Percentiles rank a stretch among this genome's conserved stretches.
phyloP scores from a whole-genome alignment of 2,329 filamentous ascomycete species.

The Epicoccum nigrum region DNA sequence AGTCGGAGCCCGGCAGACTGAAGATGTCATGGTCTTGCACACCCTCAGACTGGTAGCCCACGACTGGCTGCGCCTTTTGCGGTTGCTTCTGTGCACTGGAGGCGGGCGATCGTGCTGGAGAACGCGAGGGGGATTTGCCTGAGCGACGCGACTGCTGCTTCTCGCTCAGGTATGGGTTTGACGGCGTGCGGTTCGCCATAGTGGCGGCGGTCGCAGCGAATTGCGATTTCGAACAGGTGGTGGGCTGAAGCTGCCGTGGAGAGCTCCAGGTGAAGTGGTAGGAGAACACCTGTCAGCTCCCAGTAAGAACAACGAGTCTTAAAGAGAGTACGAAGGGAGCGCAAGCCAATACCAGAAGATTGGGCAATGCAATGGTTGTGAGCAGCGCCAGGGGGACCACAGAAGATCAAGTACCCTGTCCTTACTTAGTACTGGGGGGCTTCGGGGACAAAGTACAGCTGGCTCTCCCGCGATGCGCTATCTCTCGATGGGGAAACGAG shows the following conservation, averaged over 20 bases:
- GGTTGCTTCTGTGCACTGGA: slow-evolving; percentile 39
- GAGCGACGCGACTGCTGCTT: slow-evolving; percentile 40
- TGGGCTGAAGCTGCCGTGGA: slow-evolving; percentile 20
- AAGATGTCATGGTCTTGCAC: slow-evolving; percentile 93
- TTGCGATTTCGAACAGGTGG: slow-evolving; percentile 28
- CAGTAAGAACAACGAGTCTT: slow-evolving; percentile 24
- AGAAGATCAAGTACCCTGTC: slow-evolving; percentile 35
- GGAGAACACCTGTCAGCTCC: slow-evolving; percentile 18
- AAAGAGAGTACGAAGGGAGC: slow-evolving; percentile 46
- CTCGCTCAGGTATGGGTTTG: slow-evolving; percentile 40
- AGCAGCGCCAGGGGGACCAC: slow-evolving; percentile 30
- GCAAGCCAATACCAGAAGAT: slow-evolving; percentile 27
- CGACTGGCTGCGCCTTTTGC: slow-evolving; percentile 35
- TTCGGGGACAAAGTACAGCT: slow-evolving; percentile 39
- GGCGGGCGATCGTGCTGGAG: slow-evolving; percentile 26
- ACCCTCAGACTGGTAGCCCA: slow-evolving; percentile 75
- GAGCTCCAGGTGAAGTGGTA: slow-evolving; percentile 19
- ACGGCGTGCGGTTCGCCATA: slow-evolving; percentile 45
- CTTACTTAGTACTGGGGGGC: slow-evolving; percentile 20
- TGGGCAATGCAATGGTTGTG: slow-evolving; percentile 31
- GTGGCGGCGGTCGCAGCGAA: slow-evolving; percentile 32
- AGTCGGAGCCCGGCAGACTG: slow-evolving; percentile 81
- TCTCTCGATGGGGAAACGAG: slow-evolving; percentile 29
- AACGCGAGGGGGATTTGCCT: slow-evolving; percentile 45
- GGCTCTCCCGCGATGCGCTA: slow-evolving; percentile 21